phyloP scores from a whole-genome alignment of 331 rosid genomes.

The Quercus phellos region DNA sequence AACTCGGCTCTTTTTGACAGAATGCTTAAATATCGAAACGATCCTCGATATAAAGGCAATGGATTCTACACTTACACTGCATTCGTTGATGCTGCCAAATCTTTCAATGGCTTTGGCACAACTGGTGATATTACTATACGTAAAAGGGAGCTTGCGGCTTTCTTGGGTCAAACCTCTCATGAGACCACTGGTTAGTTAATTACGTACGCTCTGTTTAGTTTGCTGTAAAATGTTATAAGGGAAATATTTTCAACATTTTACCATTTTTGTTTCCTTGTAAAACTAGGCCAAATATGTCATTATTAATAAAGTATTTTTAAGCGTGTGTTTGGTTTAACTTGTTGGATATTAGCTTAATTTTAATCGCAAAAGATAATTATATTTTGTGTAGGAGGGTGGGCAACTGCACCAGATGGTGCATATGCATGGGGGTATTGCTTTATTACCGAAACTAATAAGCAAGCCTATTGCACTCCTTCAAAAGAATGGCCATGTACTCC shows the following conservation, averaged over 20 bases:
- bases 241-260: neutral
- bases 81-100: conserved; percentile 49
- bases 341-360: too few relatives aligned
- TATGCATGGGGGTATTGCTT: conserved; percentile 26
- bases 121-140: conserved; percentile 44
- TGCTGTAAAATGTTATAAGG: too few relatives aligned
- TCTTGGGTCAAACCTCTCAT: conserved; percentile 71
- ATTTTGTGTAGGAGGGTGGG: conserved; percentile 26
- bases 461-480: neutral
- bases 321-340: too few relatives aligned
- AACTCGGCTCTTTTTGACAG: conserved; percentile 29
- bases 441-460: neutral
- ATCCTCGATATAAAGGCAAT: conserved; percentile 20
- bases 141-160: conserved; percentile 46
- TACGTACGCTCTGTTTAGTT: too few relatives aligned
- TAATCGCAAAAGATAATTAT: neutral
- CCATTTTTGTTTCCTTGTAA: too few relatives aligned
- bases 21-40: conserved; percentile 53
- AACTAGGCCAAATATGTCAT: too few relatives aligned
- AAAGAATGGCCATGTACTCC: neutral
- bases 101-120: conserved; percentile 58
- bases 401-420: conserved; percentile 24
- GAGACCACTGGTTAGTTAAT: conserved; percentile 53
- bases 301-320: too few relatives aligned
- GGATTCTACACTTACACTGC: conserved; percentile 59